Evolutionary conservation across 306 rosid species (phyloP).

Genomic region (Cercis canadensis): DNA sequence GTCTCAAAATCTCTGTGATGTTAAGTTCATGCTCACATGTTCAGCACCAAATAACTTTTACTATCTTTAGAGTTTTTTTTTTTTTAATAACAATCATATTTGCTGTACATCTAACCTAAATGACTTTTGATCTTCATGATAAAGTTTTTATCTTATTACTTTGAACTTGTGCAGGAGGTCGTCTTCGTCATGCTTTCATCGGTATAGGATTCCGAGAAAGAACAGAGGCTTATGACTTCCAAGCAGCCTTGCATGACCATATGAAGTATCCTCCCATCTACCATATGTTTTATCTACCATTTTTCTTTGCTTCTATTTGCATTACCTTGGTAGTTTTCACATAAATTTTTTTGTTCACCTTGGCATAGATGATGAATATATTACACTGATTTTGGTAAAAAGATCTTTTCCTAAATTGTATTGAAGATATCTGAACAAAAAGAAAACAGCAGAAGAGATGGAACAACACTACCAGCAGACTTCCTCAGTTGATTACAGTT

Average conservation of each 20-base stretch:
- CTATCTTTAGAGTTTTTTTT: neutral
- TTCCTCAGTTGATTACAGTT: conserved; percentile 87
- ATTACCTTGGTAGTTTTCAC: neutral
- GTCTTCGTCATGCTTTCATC: conserved; percentile 93
- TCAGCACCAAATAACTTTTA: conserved; percentile 13
- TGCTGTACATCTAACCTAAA: no score
- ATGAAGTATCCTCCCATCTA: conserved; percentile 71
- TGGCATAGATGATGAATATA: conserved; percentile 26
- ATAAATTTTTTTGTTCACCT: neutral
- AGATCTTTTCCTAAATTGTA: conserved; percentile 27
- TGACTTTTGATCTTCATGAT: conserved; percentile 7
- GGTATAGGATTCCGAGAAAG: conserved; percentile 97
- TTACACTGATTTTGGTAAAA: neutral
- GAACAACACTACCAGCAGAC: conserved; percentile 85
- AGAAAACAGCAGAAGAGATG: conserved; percentile 98
- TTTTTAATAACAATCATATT: no score
- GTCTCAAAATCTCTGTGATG: conserved; percentile 12
- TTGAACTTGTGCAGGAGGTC: conserved; percentile 68
- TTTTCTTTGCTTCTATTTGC: conserved; percentile 23
- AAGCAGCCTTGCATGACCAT: conserved; percentile 97
- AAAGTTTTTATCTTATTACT: conserved; percentile 23
- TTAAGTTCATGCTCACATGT: neutral
- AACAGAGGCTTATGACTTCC: conserved; percentile 97
- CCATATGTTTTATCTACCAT: conserved; percentile 27
- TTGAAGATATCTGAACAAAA: conserved; percentile 83